These are phyloP conservation scores for Leccinum angustisporum DNA, from an alignment of 1,284 basidiomycete genomes.

Conservation along the genomic window DNA sequence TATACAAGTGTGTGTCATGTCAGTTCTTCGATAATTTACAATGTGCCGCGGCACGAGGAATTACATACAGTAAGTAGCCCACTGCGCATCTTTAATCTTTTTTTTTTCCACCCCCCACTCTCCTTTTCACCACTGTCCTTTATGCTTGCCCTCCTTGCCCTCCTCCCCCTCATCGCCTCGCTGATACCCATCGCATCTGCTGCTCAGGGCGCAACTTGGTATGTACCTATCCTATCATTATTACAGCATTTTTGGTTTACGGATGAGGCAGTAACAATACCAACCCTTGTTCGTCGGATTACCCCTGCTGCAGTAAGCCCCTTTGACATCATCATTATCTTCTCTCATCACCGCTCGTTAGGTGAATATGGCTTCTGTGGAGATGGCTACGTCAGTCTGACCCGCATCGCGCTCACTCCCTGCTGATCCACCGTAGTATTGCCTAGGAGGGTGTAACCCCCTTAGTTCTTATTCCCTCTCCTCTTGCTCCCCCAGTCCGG, in stretches of 20 bases:
- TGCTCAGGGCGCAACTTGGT: slow-evolving; percentile 32
- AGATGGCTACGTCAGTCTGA: slow-evolving; percentile 44
- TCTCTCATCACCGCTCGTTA: slow-evolving; percentile 23
- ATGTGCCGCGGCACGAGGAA: background rate
- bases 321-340: background rate
- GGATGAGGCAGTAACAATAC: slow-evolving; percentile 48
- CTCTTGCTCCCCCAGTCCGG: slow-evolving; percentile 71
- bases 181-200: slow-evolving; percentile 20
- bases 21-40: background rate
- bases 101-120: slow-evolving; percentile 7
- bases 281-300: slow-evolving; percentile 50
- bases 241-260: background rate
- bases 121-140: slow-evolving; percentile 18
- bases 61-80: background rate
- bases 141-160: slow-evolving; percentile 24
- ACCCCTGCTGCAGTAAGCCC: slow-evolving; percentile 69
- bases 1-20: slow-evolving; percentile 8
- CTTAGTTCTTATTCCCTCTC: slow-evolving; percentile 58
- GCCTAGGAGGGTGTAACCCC: slow-evolving; percentile 82
- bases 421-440: slow-evolving; percentile 49
- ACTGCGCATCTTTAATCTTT: background rate
- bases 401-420: background rate
- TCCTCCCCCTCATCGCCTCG: slow-evolving; percentile 21
- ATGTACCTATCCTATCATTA: background rate
- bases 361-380: slow-evolving; percentile 80